Conservation (phyloP, 352 stramenopile genomes). For the Stramenopiles sp. region DNA sequence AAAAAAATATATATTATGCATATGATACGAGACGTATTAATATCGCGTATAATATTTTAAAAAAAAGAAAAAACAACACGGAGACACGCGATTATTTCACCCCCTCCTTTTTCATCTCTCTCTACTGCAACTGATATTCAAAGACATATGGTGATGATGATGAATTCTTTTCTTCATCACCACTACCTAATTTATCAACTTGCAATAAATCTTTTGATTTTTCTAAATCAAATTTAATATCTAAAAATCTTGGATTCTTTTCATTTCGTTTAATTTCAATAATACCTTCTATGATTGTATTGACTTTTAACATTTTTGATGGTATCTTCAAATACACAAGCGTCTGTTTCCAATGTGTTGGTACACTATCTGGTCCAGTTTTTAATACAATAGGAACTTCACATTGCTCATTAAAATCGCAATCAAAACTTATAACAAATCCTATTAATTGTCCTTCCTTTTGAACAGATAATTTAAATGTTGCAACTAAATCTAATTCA, state of each 20-base stretch:
- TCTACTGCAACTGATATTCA: too few relatives aligned
- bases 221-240: constrained; percentile 42
- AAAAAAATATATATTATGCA: too few relatives aligned
- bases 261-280: constrained; percentile 63
- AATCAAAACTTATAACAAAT: constrained; percentile 94
- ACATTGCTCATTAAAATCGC: constrained; percentile 72
- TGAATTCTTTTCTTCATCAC: too few relatives aligned
- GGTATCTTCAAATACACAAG: constrained; percentile 82
- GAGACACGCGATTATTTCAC: too few relatives aligned
- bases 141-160: too few relatives aligned
- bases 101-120: too few relatives aligned
- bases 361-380: constrained; percentile 68
- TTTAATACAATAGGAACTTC: constrained; percentile 88
- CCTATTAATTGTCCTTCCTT: constrained; percentile 86
- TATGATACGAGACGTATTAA: too few relatives aligned
- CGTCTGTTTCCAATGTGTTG: constrained; percentile 99
- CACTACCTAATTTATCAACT: background rate
- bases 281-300: constrained; percentile 64
- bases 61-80: too few relatives aligned
- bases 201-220: too few relatives aligned
- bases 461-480: constrained; percentile 65
- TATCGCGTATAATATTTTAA: too few relatives aligned
- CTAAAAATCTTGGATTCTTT: constrained; percentile 72
- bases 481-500: constrained; percentile 69
- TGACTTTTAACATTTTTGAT: constrained; percentile 32